Evolutionary conservation across 139 green algal species (phyloP), one percentile per base, ranked within the genome.

Genomic region (Micractinium sp.): DNA sequence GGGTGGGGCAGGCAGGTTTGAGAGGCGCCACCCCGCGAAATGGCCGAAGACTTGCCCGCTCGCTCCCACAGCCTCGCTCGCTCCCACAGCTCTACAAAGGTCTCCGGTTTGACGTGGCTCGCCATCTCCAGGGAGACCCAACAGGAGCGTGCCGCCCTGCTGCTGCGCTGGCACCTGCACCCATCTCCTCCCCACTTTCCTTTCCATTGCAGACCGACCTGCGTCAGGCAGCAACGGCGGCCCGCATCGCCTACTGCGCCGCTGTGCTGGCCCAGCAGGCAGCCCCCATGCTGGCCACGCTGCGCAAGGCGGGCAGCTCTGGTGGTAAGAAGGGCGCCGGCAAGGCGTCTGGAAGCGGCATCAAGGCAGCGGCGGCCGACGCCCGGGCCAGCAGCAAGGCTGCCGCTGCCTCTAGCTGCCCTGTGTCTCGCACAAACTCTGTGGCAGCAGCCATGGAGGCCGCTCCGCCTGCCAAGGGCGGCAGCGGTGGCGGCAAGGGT

Each of bases 221-320:
- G 47, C 73, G 38, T 35, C 73, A 81, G 66, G 60, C 85, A 7
- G 29, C 29, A 33, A 92, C 85, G 36, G 53, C 60, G 12, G 80
- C 85, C 22, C 67, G 89, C 22, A 38, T 92, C 13, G 89, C 89
- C 60, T 92, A 90, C 81, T 85, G 71, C 63, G 85, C 89, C n/a
- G 80, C 86, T 19, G 85, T 91, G 82, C 69, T 90, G 36, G 33
- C 53, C n/a, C 85, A 89, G 85, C 61, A 83, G 85, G 73, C 73
- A 2, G 56, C 9, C 14, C 84, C 69, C 84, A 69, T 88, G 69
- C 84, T 88, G 41, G 69, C 39, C 5, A 73, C 69, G 12, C 84
- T 82, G 69, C 16, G 15, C 29, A 88, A 88, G 69, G 47, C 39
- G 13, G 38, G 33, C 33, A 20, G 33, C n/a, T 71, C 80, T 13